phyloP scores from a whole-genome alignment of 2,329 filamentous ascomycete species.

The Aureobasidium musti region DNA sequence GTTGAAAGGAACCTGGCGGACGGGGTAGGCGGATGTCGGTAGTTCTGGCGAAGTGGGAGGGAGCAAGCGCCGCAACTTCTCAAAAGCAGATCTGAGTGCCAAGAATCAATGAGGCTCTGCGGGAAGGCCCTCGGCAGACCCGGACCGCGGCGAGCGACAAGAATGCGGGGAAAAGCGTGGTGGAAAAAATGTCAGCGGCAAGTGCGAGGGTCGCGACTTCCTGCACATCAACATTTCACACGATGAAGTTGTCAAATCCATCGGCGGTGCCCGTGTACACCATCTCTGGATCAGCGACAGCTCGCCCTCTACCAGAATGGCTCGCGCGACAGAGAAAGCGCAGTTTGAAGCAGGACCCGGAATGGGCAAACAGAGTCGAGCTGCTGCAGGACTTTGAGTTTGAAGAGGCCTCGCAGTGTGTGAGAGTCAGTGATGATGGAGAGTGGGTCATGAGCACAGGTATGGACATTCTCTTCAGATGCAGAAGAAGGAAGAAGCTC shows the following conservation, averaged over 20 bases:
- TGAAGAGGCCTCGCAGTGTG: constrained; percentile 88
- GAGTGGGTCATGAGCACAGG: constrained; percentile 97
- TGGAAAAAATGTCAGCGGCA: constrained; percentile 22
- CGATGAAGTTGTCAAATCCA: constrained; percentile 80
- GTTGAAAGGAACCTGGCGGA: background rate
- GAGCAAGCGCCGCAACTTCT: background rate
- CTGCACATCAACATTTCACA: background rate
- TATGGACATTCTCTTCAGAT: constrained; percentile 48
- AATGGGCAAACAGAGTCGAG: constrained; percentile 92
- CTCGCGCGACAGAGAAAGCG: constrained; percentile 85
- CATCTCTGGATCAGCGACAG: constrained; percentile 85
- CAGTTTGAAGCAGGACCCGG: constrained; percentile 86
- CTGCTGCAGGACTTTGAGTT: constrained; percentile 97
- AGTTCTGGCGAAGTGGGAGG: background rate
- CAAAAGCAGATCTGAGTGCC: background rate
- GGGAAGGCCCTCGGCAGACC: constrained; percentile 4
- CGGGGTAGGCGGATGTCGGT: background rate
- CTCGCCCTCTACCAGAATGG: constrained; percentile 91
- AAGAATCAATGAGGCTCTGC: constrained; percentile 17
- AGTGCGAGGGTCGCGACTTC: background rate
- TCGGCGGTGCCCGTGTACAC: constrained; percentile 90
- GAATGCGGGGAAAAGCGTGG: background rate
- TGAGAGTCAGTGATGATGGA: constrained; percentile 89
- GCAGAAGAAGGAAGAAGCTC: background rate
- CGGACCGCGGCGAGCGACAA: background rate